Evolutionary conservation across 805 yeast species (phyloP).

Genomic region (Candida michaelii): DNA sequence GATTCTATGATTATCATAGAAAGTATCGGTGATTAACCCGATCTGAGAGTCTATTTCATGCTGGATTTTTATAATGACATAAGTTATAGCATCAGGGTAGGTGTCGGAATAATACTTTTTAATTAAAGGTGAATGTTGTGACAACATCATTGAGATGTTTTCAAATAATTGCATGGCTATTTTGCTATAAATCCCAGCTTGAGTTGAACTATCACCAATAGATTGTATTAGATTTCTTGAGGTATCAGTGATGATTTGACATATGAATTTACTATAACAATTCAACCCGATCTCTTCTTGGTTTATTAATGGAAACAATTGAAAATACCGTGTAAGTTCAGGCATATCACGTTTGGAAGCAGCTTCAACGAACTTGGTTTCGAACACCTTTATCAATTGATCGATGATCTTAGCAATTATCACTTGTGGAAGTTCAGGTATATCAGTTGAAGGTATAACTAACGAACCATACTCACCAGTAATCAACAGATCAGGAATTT

Average conservation of each 20-base stretch:
- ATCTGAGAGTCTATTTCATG: conserved; percentile 91
- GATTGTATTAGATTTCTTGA: conserved; percentile 63
- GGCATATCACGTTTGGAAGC: conserved; percentile 65
- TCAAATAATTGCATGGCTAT: conserved; percentile 72
- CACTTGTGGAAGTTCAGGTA: conserved; percentile 73
- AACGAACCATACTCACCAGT: conserved; percentile 70
- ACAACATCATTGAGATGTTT: conserved; percentile 77
- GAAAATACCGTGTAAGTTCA: conserved; percentile 74
- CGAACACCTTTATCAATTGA: conserved; percentile 57
- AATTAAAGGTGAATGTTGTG: conserved; percentile 83
- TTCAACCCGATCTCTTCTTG: conserved; percentile 69
- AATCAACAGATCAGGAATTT: conserved; percentile 54
- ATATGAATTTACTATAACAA: conserved; percentile 82
- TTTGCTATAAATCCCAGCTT: conserved; percentile 56
- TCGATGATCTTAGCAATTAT: conserved; percentile 59
- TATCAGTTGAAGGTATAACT: conserved; percentile 82
- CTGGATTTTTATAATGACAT: conserved; percentile 73
- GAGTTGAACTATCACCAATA: conserved; percentile 16
- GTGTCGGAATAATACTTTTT: conserved; percentile 55
- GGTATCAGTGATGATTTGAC: conserved; percentile 79
- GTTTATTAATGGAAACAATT: conserved; percentile 83
- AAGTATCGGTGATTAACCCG: conserved; percentile 83
- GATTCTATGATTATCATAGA: conserved; percentile 69
- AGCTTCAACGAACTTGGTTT: conserved; percentile 65
- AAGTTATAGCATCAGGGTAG: conserved; percentile 60